Percentiles rank a stretch among this genome's conserved stretches.
Conservation (phyloP, 768 basidiomycete genomes). For the Naganishia randhawae region DNA sequence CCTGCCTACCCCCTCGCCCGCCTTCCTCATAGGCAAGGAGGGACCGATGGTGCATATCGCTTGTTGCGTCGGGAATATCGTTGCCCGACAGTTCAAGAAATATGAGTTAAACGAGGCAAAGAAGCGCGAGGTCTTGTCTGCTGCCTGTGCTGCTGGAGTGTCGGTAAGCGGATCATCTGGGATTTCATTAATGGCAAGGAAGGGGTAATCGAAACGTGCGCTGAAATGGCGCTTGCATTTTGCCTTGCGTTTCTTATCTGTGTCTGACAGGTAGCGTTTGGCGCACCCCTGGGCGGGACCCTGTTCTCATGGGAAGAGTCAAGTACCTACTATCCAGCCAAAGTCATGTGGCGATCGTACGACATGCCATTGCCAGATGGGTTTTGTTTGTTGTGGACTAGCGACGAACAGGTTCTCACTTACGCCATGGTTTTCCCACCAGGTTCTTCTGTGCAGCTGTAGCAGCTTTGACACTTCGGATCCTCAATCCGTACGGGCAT, state of each 20-base stretch:
- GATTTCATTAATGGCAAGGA: too few species aligned
- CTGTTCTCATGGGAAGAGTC: slow-evolving; percentile 77
- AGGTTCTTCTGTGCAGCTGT: slow-evolving; percentile 87
- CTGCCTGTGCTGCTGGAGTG: slow-evolving; percentile 94
- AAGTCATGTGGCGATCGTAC: slow-evolving; percentile 90
- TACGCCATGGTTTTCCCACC: neutral
- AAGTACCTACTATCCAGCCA: slow-evolving; percentile 93
- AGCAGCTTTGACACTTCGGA: slow-evolving; percentile 74
- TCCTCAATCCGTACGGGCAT: slow-evolving; percentile 87
- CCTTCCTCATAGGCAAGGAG: slow-evolving; percentile 76
- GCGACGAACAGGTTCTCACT: neutral
- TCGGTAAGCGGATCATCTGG: too few species aligned
- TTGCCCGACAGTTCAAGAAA: slow-evolving; percentile 76
- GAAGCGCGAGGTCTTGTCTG: slow-evolving; percentile 87
- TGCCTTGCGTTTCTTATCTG: neutral
- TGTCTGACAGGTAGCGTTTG: slow-evolving; percentile 79
- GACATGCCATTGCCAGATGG: slow-evolving; percentile 16
- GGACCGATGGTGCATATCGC: slow-evolving; percentile 90
- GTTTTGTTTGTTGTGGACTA: too few species aligned
- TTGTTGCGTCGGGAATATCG: slow-evolving; percentile 86
- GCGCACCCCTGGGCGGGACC: slow-evolving; percentile 74
- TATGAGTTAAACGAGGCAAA: slow-evolving; percentile 97
- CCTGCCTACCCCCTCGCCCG: too few species aligned
- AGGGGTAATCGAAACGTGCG: too few species aligned
- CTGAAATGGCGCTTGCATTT: neutral